A percentile compares a stretch with the other conserved stretches of the same genome.
Evolutionary conservation across 306 rosid species (phyloP).

Genomic region (Prunus armeniaca): DNA sequence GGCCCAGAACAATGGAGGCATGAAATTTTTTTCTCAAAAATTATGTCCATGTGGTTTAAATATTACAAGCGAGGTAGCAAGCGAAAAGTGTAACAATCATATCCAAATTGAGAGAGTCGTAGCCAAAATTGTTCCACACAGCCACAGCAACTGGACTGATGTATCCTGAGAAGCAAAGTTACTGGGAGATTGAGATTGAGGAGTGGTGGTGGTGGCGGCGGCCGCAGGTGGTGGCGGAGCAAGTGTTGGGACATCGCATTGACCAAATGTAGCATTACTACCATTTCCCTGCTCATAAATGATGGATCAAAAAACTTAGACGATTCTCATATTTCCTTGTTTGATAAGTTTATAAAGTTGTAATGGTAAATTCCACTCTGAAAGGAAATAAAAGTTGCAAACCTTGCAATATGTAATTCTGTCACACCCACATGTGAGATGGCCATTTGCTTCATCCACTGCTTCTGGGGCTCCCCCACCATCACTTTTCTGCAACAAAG

Average conservation of each 20-base stretch:
- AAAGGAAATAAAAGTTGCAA: conserved; percentile 15
- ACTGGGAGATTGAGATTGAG: conserved; percentile 9
- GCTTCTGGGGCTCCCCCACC: conserved; percentile 97
- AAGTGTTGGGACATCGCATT: conserved; percentile 70
- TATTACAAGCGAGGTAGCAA: conserved; percentile 2
- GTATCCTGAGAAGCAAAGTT: conserved; percentile 32
- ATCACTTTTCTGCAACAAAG: conserved; percentile 66
- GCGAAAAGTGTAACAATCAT: conserved; percentile 26
- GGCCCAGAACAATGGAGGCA: conserved; percentile 15
- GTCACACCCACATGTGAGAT: conserved; percentile 87
- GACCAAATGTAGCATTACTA: conserved; percentile 54
- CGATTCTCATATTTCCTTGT: background rate
- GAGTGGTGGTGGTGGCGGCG: background rate
- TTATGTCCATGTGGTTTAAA: conserved; percentile 26
- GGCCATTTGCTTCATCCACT: conserved; percentile 87
- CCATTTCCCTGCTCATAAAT: conserved; percentile 50
- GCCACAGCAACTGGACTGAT: conserved; percentile 38
- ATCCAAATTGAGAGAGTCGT: conserved; percentile 29
- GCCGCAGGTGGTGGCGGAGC: conserved; percentile 96
- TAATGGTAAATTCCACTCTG: background rate
- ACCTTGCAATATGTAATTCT: conserved; percentile 96
- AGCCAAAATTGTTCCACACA: conserved; percentile 39
- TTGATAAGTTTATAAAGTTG: background rate
- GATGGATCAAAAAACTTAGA: background rate
- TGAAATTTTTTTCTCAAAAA: conserved; percentile 15